Base-by-base conservation (phyloP, 352 stramenopile genomes). In the Thalassiosira sp. region DNA sequence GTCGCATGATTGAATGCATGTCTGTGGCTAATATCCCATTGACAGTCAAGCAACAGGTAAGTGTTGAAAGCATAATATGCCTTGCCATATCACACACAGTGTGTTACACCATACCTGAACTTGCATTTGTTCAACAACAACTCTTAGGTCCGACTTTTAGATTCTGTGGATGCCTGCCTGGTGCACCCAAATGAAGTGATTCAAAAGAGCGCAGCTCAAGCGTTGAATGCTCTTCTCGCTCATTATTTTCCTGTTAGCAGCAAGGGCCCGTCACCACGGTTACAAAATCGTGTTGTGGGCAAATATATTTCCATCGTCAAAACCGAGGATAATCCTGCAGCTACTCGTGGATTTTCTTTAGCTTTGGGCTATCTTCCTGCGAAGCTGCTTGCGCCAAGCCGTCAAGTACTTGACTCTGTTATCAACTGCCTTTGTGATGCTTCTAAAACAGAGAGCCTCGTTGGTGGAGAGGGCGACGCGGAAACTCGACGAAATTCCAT, bases 401-500 rank as follows among this genome's bases (percentile, higher is more conserved):
- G 45, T 40, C 20, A 68, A 25, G 76, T 92, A 31, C 67, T 95
- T 1, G 76, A 87, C 57, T 72, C 54, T 20, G 71, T 90, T 11
- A 13, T 95, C 16, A 46, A 74, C 24, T 86, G 72, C 59, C 78
- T 95, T 10, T 85, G 66, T 56, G 31, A 71, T 25, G 72, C 81
- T 33, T 78, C 89, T 8, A 77, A 61, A 49, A 86, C 76, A 37
- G 78, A 88, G 46, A 71, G 73, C 25, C 76, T 75, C 15, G 86
- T 94, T 61, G 86, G 83, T 8, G 71, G 65, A 40, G 86, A 93
- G 64, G 81, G 80, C 7, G 89, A 94, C 63, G 96, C 97, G 15
- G 97, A 98, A 81, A 98, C 96, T 24, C 90, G 97, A 35, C 90
- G 97, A 20, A 97, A 98, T 77, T 94, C 96, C 3, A 90, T 99